phyloP scores from a whole-genome alignment of 2,329 filamentous ascomycete species.

The Fusarium newnesense region DNA sequence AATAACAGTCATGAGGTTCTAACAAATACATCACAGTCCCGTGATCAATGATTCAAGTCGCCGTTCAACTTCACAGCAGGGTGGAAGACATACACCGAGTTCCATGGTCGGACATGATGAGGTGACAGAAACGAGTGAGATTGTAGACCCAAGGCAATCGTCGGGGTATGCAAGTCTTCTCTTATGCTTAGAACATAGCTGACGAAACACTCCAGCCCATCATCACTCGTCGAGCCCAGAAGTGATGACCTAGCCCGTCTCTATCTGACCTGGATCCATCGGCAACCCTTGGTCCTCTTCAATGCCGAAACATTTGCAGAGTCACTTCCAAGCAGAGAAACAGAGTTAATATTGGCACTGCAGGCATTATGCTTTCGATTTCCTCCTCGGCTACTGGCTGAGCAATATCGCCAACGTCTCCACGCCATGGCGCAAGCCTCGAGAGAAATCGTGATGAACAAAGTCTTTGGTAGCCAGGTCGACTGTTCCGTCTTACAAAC shows the following conservation, averaged over 20 bases:
- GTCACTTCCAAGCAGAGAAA: neutral
- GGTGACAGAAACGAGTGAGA: neutral
- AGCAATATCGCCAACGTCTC: neutral
- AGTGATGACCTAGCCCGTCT: neutral
- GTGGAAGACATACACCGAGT: neutral
- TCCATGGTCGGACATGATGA: neutral
- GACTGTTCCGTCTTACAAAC: neutral
- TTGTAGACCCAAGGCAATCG: rapidly evolving
- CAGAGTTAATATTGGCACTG: neutral
- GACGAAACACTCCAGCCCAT: neutral
- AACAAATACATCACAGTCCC: rapidly evolving
- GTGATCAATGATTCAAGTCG: neutral
- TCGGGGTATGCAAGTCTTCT: neutral
- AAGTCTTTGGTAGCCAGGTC: neutral
- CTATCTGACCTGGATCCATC: neutral
- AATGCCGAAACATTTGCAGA: neutral
- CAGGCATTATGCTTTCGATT: neutral
- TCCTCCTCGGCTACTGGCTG: neutral
- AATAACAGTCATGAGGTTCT: rapidly evolving
- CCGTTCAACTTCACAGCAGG: neutral
- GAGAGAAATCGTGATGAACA: neutral
- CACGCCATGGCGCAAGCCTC: neutral
- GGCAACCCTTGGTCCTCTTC: neutral
- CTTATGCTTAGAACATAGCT: rapidly evolving
- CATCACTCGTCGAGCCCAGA: neutral